Conservation (phyloP, 1,284 basidiomycete genomes). For the Uromyces viciae-fabae region DNA sequence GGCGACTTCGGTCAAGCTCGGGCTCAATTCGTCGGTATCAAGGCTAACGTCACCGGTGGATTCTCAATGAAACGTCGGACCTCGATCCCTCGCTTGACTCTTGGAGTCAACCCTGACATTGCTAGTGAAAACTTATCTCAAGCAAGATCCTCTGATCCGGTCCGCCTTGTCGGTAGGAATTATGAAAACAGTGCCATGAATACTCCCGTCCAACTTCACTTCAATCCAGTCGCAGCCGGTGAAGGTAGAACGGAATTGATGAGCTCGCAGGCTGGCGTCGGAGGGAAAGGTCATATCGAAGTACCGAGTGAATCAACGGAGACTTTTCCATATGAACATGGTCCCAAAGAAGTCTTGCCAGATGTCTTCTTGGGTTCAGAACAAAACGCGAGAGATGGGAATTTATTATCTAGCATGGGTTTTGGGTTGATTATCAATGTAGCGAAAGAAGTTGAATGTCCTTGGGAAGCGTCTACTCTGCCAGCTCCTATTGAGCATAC, state of each 20-base stretch:
- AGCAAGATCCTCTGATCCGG: constrained; percentile 6
- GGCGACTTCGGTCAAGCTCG: constrained; percentile 2
- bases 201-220: constrained; percentile 29
- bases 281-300: constrained; percentile 42
- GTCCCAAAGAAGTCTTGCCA: constrained; percentile 82
- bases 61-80: constrained; percentile 44
- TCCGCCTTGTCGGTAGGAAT: constrained; percentile 30
- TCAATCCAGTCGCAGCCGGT: constrained; percentile 27
- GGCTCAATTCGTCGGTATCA: constrained; percentile 35
- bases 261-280: constrained; percentile 39
- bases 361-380: constrained; percentile 89
- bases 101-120: neutral
- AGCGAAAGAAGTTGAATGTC: constrained; percentile 82
- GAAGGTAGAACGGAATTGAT: constrained; percentile 34
- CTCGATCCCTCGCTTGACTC: constrained; percentile 33
- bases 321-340: constrained; percentile 68
- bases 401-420: constrained; percentile 65
- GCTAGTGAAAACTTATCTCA: neutral
- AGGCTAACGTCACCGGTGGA: constrained; percentile 36
- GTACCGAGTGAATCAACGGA: constrained; percentile 17
- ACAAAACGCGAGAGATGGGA: constrained; percentile 80
- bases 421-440: constrained; percentile 86
- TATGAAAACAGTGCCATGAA: neutral
- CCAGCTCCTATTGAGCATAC: neutral
- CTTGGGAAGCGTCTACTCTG: constrained; percentile 56